Evolutionary conservation across 345 rosid species (phyloP).

Genomic region (Citrus sinensis): DVS_A1.0 CM039161.1:1640501-1641000

Average conservation of each 20-base stretch:
- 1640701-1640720: background rate
- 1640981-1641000: conserved; percentile 35
- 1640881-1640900: background rate
- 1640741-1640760: background rate
- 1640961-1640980: background rate
- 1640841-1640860: background rate
- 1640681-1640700: background rate
- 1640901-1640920: background rate
- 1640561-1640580: background rate
- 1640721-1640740: background rate
- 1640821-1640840: background rate
- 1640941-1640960: background rate
- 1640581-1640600: background rate
- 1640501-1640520: conserved; percentile 16
- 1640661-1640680: background rate
- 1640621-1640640: background rate
- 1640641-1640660: background rate
- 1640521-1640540: background rate
- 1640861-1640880: background rate
- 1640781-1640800: background rate
- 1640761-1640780: background rate
- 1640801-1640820: background rate
- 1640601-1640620: background rate
- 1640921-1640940: background rate
- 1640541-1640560: background rate